Base-by-base conservation (phyloP, 2,329 filamentous ascomycete species). In the Mariannaea sp. region DNA sequence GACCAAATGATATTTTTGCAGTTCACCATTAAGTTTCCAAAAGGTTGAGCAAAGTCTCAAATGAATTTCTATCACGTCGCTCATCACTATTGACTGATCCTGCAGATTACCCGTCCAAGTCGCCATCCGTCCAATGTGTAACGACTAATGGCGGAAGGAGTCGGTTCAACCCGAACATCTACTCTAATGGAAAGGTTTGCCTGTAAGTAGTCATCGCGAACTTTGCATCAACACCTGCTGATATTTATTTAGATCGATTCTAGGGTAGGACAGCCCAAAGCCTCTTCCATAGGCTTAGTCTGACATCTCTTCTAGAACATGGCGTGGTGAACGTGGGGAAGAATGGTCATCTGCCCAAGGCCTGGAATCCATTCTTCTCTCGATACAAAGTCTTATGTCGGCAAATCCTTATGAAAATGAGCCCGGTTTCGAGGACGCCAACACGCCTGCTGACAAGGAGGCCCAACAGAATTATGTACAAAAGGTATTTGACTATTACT, bases 331-430 rank as follows among this genome's bases (percentile, higher is more conserved):
- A 67, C 82, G 85, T 13, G 91, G 92, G 49, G 94, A 97, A 72
- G 87, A 97, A 70, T 99, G 94, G 94, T 97, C 92, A 13, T 92
- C 92, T 13, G 94, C 93, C 1, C 94, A 97, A 71, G 93, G 94
- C 6, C 79, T 99, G 1, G 94, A 97, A 71, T 97, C 93, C 1
- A 90, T 97, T 42, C 74, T 99, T 41, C 84, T 97, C 47, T 97
- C 93, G 5, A 97, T 99, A 52, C 94, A 99, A 73, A 97, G 92
- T 70, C 78, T 99, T 38, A 92, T 99, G 88, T 96, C 92, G 1
- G 76, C 84, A 22, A 96, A 97, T 64, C 94, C 93, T 0, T 97
- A 96, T 72, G 90, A 94, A 69, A 97, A 97, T 65, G 94, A 99
- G 70, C 94, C 94, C 1, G 94, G 94, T 5, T 97, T 90, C 64